A percentile compares a stretch with the other conserved stretches of the same genome.
phyloP scores from a whole-genome alignment of 2,329 filamentous ascomycete species.

The Falciphora oryzae region DNA sequence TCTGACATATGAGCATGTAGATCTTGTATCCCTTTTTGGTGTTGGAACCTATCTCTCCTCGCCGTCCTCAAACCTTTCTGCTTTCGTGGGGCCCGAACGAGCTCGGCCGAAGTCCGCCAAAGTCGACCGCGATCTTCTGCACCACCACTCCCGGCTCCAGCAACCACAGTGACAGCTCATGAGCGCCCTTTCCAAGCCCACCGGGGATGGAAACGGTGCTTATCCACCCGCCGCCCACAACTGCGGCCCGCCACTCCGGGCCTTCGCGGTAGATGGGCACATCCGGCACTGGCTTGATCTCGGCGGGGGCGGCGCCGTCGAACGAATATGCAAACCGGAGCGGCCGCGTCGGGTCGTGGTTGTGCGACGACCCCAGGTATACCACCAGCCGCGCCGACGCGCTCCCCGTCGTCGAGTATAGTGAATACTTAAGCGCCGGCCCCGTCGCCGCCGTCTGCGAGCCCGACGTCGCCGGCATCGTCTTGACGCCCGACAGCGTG shows the following conservation, averaged over 20 bases:
- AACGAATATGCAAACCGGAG: constrained; percentile 23
- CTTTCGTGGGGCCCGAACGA: constrained; percentile 26
- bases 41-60: neutral
- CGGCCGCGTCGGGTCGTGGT: constrained; percentile 22
- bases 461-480: constrained; percentile 19
- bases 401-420: constrained; percentile 20
- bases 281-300: constrained; percentile 21
- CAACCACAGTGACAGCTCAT: constrained; percentile 23
- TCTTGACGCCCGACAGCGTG: constrained; percentile 24
- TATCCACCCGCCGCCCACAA: constrained; percentile 22
- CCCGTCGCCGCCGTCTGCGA: constrained; percentile 16
- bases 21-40: too few species aligned
- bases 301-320: constrained; percentile 17
- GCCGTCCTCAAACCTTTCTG: constrained; percentile 3
- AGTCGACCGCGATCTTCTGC: constrained; percentile 25
- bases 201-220: constrained; percentile 17
- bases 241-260: constrained; percentile 23
- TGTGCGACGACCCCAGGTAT: constrained; percentile 24
- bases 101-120: constrained; percentile 24
- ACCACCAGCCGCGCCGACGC: constrained; percentile 18
- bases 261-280: constrained; percentile 19
- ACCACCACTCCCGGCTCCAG: constrained; percentile 26
- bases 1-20: neutral
- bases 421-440: constrained; percentile 20
- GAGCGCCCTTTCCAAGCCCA: constrained; percentile 17